Base-by-base conservation (phyloP, 1,284 basidiomycete species). In the Cutaneotrichosporon arboriforme region DNA sequence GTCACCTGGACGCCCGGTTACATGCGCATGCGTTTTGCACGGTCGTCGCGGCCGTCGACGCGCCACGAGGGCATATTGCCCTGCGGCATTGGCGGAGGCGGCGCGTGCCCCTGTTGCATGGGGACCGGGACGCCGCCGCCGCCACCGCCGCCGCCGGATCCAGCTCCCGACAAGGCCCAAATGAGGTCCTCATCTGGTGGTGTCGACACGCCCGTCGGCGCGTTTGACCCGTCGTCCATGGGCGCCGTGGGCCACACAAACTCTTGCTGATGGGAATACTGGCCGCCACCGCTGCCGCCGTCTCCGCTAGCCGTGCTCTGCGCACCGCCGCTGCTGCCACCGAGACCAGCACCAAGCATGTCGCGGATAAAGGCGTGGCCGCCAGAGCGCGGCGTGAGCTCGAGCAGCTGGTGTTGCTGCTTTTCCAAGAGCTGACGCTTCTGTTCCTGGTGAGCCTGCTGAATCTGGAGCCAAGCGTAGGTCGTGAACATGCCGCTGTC, bases 391-490 rank as follows among this genome's bases (percentile, higher is more conserved):
- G 45, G 46, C 8, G 58, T 59, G 8, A 74, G 51, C 46, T 71
- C 62, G 13, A 65, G 62, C 13, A 74, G 44, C 54, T 74, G 72
- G 42, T 68, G 63, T 49, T 70, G 57, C 51, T 74, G 72, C 35
- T 63, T 64, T 31, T 72, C 68, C 9, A 74, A 60, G 4, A 74
- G 54, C 1, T 61, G 49, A 8, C 70, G 57, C 40, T 72, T 70
- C 60, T 72, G 70, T 17, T 67, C 60, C 49, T 72, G 70, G 49
- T 74, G 72, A 37, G 69, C 69, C 49, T 74, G 69, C 49, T 72
- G 70, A 26, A 74, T 62, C 50, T 72, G 72, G 18, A 69, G 67
- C 60, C 72, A 70, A 35, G 72, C 70, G 45, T 70, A 72, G 35
- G 66, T 65, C 13, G 70, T 64, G 4, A 74, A 41, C 22, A 68